Conservation (phyloP, 352 stramenopile species). For the Pilasporangium apinafurcum region DNA sequence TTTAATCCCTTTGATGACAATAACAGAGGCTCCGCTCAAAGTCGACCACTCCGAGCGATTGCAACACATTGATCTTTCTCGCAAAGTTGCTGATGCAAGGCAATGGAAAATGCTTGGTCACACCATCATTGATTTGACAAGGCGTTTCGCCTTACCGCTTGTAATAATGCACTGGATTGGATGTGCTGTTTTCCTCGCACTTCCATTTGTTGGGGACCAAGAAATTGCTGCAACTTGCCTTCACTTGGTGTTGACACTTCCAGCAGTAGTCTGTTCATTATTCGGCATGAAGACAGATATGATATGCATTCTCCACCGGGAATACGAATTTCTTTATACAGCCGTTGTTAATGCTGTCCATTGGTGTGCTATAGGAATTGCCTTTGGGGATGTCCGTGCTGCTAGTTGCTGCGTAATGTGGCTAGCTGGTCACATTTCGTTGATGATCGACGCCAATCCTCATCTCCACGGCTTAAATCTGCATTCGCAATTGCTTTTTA, state of each 20-base stretch:
- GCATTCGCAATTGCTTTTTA: neutral
- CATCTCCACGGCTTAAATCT: slow-evolving; percentile 6
- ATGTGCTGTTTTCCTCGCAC: neutral
- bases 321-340: slow-evolving; percentile 18
- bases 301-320: neutral
- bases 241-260: slow-evolving; percentile 8
- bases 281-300: slow-evolving; percentile 14
- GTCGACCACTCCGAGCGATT: neutral
- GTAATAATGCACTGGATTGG: slow-evolving; percentile 9
- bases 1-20: slow-evolving; percentile 2
- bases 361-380: slow-evolving; percentile 9
- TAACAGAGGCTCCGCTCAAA: slow-evolving; percentile 3
- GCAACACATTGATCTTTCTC: slow-evolving; percentile 4
- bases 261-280: slow-evolving; percentile 7
- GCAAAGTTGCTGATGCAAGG: neutral
- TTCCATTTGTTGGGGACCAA: slow-evolving; percentile 6
- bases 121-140: too few relatives aligned
- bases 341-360: slow-evolving; percentile 16
- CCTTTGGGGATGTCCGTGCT: slow-evolving; percentile 11
- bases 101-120: too few relatives aligned
- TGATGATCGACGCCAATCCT: slow-evolving; percentile 15
- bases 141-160: too few relatives aligned
- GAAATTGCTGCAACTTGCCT: neutral
- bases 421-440: slow-evolving; percentile 12
- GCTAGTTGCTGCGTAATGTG: slow-evolving; percentile 14